These are phyloP conservation scores for Chimonanthus salicifolius DNA, from an alignment of 164 flowering plant genomes.

Conservation along the genomic window DNA sequence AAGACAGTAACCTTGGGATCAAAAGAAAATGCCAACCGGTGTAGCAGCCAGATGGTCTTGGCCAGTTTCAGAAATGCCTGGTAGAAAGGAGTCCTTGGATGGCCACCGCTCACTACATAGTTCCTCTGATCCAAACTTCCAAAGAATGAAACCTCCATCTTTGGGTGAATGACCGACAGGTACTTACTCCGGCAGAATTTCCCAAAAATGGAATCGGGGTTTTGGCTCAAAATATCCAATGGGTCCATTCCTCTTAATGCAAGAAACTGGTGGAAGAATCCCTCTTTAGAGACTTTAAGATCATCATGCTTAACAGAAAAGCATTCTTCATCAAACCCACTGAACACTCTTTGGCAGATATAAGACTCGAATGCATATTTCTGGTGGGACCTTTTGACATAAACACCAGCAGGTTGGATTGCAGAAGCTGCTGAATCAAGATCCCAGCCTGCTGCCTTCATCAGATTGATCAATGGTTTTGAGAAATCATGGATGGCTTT, in stretches of 20 bases:
- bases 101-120: constrained; percentile 72
- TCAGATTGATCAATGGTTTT: constrained; percentile 92
- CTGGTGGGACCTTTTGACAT: constrained; percentile 92
- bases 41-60: constrained; percentile 85
- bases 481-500: constrained; percentile 90
- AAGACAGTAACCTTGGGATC: constrained; percentile 71
- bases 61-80: constrained; percentile 85
- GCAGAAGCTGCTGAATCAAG: constrained; percentile 92
- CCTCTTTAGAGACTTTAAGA: constrained; percentile 34
- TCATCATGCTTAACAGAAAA: constrained; percentile 51
- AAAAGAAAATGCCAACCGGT: constrained; percentile 71
- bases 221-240: constrained; percentile 66
- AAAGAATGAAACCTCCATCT: constrained; percentile 94
- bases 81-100: constrained; percentile 95
- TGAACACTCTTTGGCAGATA: constrained; percentile 84
- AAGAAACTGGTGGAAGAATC: constrained; percentile 77
- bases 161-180: constrained; percentile 65
- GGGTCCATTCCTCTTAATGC: constrained; percentile 75
- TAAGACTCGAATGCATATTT: constrained; percentile 94
- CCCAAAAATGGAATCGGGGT: constrained; percentile 75
- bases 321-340: constrained; percentile 73
- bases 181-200: constrained; percentile 81
- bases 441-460: constrained; percentile 99
- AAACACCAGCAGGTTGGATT: constrained; percentile 62
- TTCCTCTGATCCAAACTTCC: constrained; percentile 88